Base-by-base conservation (phyloP, 169 alveolate genomes). In the Eimeria acervulina region DNA sequence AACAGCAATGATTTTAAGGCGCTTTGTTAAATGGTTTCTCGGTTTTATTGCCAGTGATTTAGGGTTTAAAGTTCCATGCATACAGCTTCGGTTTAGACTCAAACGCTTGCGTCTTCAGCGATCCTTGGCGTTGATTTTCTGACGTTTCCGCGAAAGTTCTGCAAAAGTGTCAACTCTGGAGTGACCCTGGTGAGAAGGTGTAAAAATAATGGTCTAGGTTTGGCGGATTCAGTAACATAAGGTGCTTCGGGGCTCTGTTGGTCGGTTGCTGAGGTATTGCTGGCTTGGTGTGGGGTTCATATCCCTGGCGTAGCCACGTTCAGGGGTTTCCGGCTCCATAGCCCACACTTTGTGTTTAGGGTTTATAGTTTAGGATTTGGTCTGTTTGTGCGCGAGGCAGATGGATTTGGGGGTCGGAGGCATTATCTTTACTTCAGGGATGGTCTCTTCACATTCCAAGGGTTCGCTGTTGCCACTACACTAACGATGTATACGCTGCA, bases 391-490 rank as follows among this genome's bases (percentile, higher is more conserved):
- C n/a, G 44, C 21, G 63, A 12, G 10, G 3, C 93, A 85, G 93
- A 85, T 85, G 93, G 93, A 85, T 59, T 85, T 85, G 59, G 93
- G 93, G 23, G 93, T 85, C 1, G 93, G 93, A 2, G 93, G 93
- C 80, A 85, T 85, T n/a, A 85, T 85, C 55, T 85, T 85, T 61
- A 85, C 93, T 52, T 85, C 93, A 42, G 93, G 93, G 33, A 85
- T 85, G 93, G 93, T 85, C 28, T 85, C 93, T 7, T 28, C 80
- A 23, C 38, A 85, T 42, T 26, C 93, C 26, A 85, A 85, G 78
- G 93, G 93, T 85, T 10, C 19, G 93, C 80, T 12, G 55, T 36
- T 38, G 78, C 40, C 1, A 10, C 40, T 66, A n/a, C 23, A 7
- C 42, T 7, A 44, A 66, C 21, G 31, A 7, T 28, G 7, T 66